Evolutionary conservation across 2,329 filamentous ascomycete genomes (phyloP).

Genomic region (Torrubiella hemipterigena): DNA sequence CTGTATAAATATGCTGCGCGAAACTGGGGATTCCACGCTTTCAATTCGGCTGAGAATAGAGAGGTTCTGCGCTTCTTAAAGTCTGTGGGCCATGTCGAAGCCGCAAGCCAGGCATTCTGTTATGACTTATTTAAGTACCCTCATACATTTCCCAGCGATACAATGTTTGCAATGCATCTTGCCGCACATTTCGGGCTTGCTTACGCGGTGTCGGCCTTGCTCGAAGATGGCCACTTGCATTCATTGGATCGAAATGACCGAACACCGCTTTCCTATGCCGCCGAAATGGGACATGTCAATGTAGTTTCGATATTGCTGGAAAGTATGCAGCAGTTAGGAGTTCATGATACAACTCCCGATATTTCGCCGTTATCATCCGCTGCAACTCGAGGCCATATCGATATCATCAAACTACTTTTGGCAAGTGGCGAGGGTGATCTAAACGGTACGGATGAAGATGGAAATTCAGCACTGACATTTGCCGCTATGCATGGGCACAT

Average conservation of each 20-base stretch:
- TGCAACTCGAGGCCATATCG: not conserved
- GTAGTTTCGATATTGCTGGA: not conserved
- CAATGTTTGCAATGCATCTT: not conserved
- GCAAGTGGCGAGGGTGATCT: not conserved
- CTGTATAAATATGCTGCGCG: slow-evolving; percentile 17
- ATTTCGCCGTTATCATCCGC: not conserved
- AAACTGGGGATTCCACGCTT: slow-evolving; percentile 20
- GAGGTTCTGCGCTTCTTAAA: not conserved
- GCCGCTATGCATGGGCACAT: not conserved
- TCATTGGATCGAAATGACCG: not conserved
- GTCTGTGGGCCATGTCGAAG: not conserved
- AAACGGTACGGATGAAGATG: not conserved
- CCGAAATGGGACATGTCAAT: not conserved
- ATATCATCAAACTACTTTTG: not conserved
- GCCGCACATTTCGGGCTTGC: not conserved
- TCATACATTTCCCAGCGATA: not conserved
- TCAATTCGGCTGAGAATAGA: slow-evolving; percentile 1
- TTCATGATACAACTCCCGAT: not conserved
- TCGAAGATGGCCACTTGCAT: not conserved
- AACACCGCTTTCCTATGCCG: not conserved
- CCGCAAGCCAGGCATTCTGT: not conserved
- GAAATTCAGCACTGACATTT: not conserved
- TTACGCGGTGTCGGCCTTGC: not conserved
- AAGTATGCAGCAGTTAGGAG: not conserved
- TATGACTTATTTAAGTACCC: not conserved